Base-by-base conservation (phyloP, 2,329 filamentous ascomycete genomes). In the Cladorrhinum sp. region DNA sequence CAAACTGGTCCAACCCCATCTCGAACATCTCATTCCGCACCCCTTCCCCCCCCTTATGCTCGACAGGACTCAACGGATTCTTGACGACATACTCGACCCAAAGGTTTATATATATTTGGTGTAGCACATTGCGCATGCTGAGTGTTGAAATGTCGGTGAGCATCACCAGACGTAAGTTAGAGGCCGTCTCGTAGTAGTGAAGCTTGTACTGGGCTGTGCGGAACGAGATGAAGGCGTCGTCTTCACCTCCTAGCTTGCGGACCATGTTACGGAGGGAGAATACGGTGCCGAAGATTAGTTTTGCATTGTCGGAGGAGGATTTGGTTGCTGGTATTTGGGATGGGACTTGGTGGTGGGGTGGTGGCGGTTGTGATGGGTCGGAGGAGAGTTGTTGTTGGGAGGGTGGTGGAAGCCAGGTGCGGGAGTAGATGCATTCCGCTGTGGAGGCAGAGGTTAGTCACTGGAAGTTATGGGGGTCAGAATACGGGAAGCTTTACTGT, bases 401-500 rank as follows among this genome's bases (percentile, higher is more conserved):
- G 66, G 74, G 70, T 65, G 73, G 69, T 50, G 85, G 82, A 45
- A 87, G 80, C 93, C 93, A 99, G 73, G 87, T 87, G 70, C 91
- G 90, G 74, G 87, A 89, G 85, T 98, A 99, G 77, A 99, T 92
- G 80, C 95, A 99, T 79, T 98, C 93, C 73, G 95, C 93, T 98
- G 75, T 13, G 48, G 51, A 36, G 41, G 7, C 20, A 13, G n/a
- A n/a, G 22, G 29, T 51, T 38, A 36, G 58, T 23, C 20, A 38
- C 10, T 27, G 32, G 22, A 36, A n/a, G 25, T 29, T 41, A 41
- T 20, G 24, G 45, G 50, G 52, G 41, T 41, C 36, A 36, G 51
- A 20, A 25, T 23, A 41, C 5, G 53, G 25, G 25, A 38, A 5
- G 53, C 71, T 85, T 73, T 83, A 97, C 95, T 96, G 78, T 99